A percentile compares a stretch with the other conserved stretches of the same genome.
These are phyloP conservation scores for Maudiozyma turicensis DNA, from an alignment of 805 yeast genomes.

Conservation along the genomic window DNA sequence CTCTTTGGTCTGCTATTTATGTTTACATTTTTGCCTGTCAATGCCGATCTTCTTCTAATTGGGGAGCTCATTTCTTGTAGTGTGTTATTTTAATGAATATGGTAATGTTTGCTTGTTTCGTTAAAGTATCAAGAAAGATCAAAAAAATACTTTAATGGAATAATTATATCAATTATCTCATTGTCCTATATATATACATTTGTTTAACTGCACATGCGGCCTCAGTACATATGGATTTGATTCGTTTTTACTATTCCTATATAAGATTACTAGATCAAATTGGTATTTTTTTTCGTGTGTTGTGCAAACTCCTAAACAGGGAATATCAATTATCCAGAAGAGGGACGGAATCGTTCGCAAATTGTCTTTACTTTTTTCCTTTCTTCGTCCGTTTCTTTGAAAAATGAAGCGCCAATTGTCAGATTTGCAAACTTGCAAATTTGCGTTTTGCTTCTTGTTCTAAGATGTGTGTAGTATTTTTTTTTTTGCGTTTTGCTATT, in stretches of 20 bases:
- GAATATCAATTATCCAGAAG: not conserved
- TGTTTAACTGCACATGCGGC: no score
- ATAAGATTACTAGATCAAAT: no score
- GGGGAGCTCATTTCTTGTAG: slow-evolving; percentile 12
- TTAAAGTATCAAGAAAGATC: no score
- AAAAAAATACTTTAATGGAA: no score
- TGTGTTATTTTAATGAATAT: not conserved
- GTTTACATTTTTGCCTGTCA: slow-evolving; percentile 18
- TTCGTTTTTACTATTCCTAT: no score
- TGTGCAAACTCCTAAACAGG: not conserved
- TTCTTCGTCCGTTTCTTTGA: not conserved
- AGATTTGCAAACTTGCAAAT: not conserved
- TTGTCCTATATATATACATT: no score
- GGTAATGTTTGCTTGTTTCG: no score
- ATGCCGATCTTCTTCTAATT: slow-evolving; percentile 15
- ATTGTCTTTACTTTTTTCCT: not conserved
- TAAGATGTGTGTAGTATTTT: not conserved
- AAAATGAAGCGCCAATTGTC: not conserved
- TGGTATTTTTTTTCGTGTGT: not conserved
- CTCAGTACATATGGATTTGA: no score
- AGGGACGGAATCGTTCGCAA: not conserved
- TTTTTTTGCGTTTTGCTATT: not conserved
- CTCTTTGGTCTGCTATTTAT: not conserved
- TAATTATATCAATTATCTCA: no score
- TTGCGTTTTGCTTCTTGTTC: not conserved